These are phyloP conservation scores for Glonium stellatum DNA, from an alignment of 495 filamentous ascomycete species.

Conservation along the genomic window DNA sequence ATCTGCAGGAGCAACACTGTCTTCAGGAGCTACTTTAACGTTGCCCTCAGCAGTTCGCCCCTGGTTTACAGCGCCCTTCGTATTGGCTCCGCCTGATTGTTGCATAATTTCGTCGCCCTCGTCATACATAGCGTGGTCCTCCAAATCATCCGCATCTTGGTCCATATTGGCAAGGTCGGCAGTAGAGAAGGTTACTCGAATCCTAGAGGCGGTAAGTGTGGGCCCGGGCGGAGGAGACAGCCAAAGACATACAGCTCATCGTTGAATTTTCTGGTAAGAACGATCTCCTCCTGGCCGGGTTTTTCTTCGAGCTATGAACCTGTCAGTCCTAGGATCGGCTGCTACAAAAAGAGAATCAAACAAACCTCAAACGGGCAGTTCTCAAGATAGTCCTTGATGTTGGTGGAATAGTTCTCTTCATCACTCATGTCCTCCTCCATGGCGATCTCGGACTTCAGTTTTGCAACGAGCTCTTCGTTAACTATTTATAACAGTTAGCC, in stretches of 20 bases:
- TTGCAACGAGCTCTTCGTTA: conserved; percentile 65
- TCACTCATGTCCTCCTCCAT: conserved; percentile 54
- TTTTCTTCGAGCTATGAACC: conserved; percentile 60
- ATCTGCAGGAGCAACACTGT: conserved; percentile 52
- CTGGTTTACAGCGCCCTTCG: conserved; percentile 50
- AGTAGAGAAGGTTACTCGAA: conserved; percentile 88
- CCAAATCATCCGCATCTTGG: conserved; percentile 41
- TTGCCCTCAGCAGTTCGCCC: conserved; percentile 43
- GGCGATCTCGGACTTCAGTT: conserved; percentile 70
- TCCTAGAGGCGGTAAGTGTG: conserved; percentile 46
- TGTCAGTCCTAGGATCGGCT: conserved; percentile 1
- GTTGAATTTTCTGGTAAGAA: conserved; percentile 72
- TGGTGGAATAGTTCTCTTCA: conserved; percentile 50
- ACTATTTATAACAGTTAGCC: conserved; percentile 33
- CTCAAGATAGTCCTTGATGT: conserved; percentile 66
- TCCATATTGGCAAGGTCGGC: conserved; percentile 69
- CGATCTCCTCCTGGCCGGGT: conserved; percentile 78
- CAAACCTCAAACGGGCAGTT: conserved; percentile 54
- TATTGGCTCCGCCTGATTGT: conserved; percentile 48
- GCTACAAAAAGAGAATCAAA: neutral
- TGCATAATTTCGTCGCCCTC: conserved; percentile 29
- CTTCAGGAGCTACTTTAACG: conserved; percentile 51
- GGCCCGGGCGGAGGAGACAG: neutral
- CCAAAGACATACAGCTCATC: conserved; percentile 68
- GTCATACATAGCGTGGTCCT: conserved; percentile 38